phyloP scores from a whole-genome alignment of 306 rosid genomes.

The Quercus ilex region DNA sequence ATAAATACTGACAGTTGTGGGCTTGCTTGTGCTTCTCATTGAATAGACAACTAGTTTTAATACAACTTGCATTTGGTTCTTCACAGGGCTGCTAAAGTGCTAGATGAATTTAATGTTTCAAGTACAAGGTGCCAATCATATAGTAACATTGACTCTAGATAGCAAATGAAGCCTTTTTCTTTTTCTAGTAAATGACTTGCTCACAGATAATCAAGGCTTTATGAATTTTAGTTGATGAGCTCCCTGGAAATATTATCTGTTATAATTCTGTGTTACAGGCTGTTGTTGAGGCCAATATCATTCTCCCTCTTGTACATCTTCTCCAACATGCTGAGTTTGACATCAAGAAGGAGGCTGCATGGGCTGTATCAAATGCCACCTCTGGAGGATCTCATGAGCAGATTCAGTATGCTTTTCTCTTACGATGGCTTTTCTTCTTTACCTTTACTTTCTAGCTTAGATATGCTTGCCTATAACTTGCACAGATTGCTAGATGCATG shows the following conservation, averaged over 20 bases:
- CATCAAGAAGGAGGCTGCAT: constrained; percentile 76
- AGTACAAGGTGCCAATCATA: neutral
- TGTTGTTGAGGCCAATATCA: constrained; percentile 54
- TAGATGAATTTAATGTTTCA: neutral
- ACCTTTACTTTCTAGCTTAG: neutral
- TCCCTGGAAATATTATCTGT: neutral
- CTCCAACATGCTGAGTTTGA: constrained; percentile 64
- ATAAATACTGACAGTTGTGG: neutral
- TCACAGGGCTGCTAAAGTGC: neutral
- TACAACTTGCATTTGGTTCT: neutral
- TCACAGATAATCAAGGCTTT: neutral
- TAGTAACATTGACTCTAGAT: neutral
- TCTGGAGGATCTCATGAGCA: constrained; percentile 71
- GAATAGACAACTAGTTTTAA: neutral
- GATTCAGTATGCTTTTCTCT: constrained; percentile 46
- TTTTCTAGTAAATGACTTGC: neutral
- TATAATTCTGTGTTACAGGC: constrained; percentile 40
- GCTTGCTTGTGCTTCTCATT: constrained; percentile 1
- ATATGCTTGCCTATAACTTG: neutral
- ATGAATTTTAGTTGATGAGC: neutral
- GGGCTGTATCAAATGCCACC: constrained; percentile 74
- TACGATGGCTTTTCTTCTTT: neutral
- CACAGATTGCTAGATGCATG: neutral
- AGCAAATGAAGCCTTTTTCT: neutral
- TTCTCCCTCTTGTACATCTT: constrained; percentile 55